Percentiles rank a stretch among this genome's conserved stretches.
Conservation (phyloP, 495 filamentous ascomycete genomes). For the Clavariopsis aquatica region DNA sequence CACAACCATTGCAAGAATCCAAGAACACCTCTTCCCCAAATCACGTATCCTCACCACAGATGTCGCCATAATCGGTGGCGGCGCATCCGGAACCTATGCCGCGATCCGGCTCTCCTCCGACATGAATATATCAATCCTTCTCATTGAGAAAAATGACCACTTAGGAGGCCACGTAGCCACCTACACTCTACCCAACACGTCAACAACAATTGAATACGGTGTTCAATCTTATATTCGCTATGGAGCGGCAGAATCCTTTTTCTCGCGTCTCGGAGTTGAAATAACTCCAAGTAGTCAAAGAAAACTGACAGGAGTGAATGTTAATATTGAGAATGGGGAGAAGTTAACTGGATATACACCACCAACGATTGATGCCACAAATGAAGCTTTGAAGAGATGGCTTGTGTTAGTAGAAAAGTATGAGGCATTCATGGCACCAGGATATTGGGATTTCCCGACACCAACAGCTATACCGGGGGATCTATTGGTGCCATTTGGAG, state of each 20-base stretch:
- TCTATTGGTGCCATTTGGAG: constrained; percentile 23
- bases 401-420: constrained; percentile 13
- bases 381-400: constrained; percentile 15
- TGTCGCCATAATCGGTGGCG: constrained; percentile 55
- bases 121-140: constrained; percentile 45
- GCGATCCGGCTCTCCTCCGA: constrained; percentile 49
- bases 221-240: constrained; percentile 27
- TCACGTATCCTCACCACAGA: constrained; percentile 36
- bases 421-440: constrained; percentile 9
- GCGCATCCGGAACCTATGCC: constrained; percentile 51
- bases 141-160: constrained; percentile 49
- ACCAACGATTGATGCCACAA: constrained; percentile 1
- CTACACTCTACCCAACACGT: constrained; percentile 35
- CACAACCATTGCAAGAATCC: background rate
- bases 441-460: constrained; percentile 26
- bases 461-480: constrained; percentile 14
- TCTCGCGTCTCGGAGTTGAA: constrained; percentile 15
- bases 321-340: constrained; percentile 13
- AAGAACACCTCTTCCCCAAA: background rate
- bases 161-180: constrained; percentile 56
- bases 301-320: constrained; percentile 16
- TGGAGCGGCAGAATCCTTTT: constrained; percentile 12
- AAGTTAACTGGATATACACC: constrained; percentile 10
- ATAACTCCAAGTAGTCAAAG: background rate
- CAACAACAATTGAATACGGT: constrained; percentile 26